Conservation (phyloP, 2,329 filamentous ascomycete genomes). For the Beauveria australis region DNA sequence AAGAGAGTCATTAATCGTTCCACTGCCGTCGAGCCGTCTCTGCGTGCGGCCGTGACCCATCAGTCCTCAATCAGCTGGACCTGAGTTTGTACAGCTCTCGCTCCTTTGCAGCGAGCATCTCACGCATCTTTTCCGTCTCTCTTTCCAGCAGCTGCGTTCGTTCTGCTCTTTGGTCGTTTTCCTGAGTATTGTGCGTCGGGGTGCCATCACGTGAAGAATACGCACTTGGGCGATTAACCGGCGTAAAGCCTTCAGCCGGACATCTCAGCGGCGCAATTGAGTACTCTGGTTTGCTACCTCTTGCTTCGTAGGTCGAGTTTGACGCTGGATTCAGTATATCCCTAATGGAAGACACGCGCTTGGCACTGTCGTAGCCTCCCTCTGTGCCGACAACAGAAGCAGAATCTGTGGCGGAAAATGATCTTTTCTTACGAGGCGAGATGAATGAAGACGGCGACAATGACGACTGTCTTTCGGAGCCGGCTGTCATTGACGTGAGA, state of each 20-base stretch:
- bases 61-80: neutral
- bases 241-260: constrained; percentile 32
- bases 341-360: constrained; percentile 66
- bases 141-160: constrained; percentile 57
- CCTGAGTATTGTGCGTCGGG: constrained; percentile 28
- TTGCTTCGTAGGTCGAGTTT: constrained; percentile 15
- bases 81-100: constrained; percentile 43
- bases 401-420: constrained; percentile 53
- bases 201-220: constrained; percentile 24
- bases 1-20: constrained; percentile 6
- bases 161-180: constrained; percentile 49
- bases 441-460: constrained; percentile 54
- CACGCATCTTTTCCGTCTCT: constrained; percentile 70
- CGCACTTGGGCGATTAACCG: constrained; percentile 32
- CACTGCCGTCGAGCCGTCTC: neutral
- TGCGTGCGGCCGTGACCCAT: neutral
- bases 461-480: constrained; percentile 46
- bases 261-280: constrained; percentile 35
- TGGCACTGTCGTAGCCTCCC: constrained; percentile 38
- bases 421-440: constrained; percentile 55
- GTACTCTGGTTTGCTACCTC: constrained; percentile 31
- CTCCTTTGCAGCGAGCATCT: constrained; percentile 65
- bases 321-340: constrained; percentile 59
- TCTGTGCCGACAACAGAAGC: constrained; percentile 33
- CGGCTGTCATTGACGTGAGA: constrained; percentile 36